A percentile compares a stretch with the other conserved stretches of the same genome.
Conservation (phyloP, 2,329 filamentous ascomycete genomes). For the Fusarium equiseti region DNA sequence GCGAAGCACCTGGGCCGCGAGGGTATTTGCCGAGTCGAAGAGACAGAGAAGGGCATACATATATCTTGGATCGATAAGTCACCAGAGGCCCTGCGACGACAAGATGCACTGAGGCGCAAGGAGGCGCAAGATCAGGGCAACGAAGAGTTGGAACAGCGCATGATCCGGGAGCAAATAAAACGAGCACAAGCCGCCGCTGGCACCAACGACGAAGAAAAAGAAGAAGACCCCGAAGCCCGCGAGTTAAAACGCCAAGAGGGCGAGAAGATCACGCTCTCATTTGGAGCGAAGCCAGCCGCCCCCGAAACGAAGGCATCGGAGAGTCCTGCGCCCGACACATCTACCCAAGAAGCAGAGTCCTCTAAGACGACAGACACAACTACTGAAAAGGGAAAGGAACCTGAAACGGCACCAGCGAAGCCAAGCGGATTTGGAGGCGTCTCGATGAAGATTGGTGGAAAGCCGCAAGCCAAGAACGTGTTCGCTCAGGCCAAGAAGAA, state of each 20-base stretch:
- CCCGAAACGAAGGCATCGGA: slow-evolving; percentile 36
- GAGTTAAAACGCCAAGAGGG: slow-evolving; percentile 73
- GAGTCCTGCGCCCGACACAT: slow-evolving; percentile 25
- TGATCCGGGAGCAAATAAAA: slow-evolving; percentile 86
- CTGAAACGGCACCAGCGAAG: slow-evolving; percentile 47
- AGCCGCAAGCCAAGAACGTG: slow-evolving; percentile 80
- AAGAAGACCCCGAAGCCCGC: slow-evolving; percentile 57
- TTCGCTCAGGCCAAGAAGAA: slow-evolving; percentile 78
- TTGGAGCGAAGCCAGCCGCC: slow-evolving; percentile 62
- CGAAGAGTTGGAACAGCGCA: slow-evolving; percentile 86
- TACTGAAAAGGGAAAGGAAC: slow-evolving; percentile 19
- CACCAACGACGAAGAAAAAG: slow-evolving; percentile 55
- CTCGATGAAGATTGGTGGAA: slow-evolving; percentile 74
- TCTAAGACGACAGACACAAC: slow-evolving; percentile 13
- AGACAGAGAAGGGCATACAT: slow-evolving; percentile 86
- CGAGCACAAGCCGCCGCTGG: slow-evolving; percentile 71
- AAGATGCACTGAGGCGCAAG: slow-evolving; percentile 84
- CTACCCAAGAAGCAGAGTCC: slow-evolving; percentile 14
- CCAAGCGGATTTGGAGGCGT: slow-evolving; percentile 56
- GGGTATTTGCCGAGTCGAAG: slow-evolving; percentile 89
- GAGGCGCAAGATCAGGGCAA: slow-evolving; percentile 91
- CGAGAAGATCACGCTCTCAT: slow-evolving; percentile 80
- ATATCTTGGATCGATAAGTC: slow-evolving; percentile 94
- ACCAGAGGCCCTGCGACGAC: slow-evolving; percentile 82
- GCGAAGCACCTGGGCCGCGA: slow-evolving; percentile 88